phyloP scores from a whole-genome alignment of 2,329 filamentous ascomycete genomes.

The Xylaria sp. region DNA sequence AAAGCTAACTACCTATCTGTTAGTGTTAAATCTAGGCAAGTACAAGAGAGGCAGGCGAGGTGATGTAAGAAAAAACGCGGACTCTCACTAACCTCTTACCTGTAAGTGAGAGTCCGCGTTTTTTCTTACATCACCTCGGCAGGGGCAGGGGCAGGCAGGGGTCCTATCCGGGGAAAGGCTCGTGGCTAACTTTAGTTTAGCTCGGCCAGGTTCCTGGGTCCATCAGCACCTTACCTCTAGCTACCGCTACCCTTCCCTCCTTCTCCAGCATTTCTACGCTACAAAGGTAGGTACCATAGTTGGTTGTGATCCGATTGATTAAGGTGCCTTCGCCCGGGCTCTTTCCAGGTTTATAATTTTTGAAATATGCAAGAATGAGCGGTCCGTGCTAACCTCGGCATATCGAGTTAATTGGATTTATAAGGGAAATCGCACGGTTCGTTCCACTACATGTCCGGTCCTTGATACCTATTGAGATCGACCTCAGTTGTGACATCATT shows the following conservation, averaged over 20 bases:
- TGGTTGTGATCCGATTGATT: background rate
- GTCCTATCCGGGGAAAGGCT: slow-evolving; percentile 2
- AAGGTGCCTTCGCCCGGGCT: background rate
- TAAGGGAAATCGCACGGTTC: background rate
- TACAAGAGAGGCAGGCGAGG: slow-evolving; percentile 24
- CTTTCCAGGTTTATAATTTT: background rate
- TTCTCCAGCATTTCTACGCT: no score
- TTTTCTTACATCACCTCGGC: no score
- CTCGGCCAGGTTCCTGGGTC: background rate
- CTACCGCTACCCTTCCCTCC: background rate
- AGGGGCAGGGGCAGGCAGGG: slow-evolving; percentile 32
- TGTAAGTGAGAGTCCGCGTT: no score
- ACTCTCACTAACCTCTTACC: no score
- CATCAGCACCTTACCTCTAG: background rate
- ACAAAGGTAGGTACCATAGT: background rate
- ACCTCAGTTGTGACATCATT: slow-evolving; percentile 38
- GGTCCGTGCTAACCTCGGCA: slow-evolving; percentile 4
- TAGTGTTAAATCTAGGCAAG: slow-evolving; percentile 33
- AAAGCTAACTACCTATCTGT: slow-evolving; percentile 4
- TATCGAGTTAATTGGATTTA: slow-evolving; percentile 18
- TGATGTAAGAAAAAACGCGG: no score
- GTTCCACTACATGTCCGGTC: slow-evolving; percentile 8
- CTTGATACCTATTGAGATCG: slow-evolving; percentile 23
- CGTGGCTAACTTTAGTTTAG: slow-evolving; percentile 3
- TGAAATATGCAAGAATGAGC: slow-evolving; percentile 8